These are phyloP conservation scores for Fusarium sp. DNA, from an alignment of 2,329 filamentous ascomycete genomes.

Conservation along the genomic window DNA sequence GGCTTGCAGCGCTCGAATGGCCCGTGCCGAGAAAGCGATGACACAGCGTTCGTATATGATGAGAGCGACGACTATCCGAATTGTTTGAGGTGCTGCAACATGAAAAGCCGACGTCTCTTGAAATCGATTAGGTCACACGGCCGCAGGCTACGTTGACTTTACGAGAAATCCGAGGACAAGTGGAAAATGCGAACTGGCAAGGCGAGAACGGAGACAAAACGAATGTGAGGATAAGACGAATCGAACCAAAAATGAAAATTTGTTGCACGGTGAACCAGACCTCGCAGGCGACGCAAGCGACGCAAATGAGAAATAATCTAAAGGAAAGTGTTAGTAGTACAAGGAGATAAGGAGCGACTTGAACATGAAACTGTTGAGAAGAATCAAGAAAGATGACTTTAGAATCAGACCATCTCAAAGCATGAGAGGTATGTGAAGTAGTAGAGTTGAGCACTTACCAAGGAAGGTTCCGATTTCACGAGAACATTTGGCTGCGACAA, in stretches of 20 bases:
- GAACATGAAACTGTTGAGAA: slow-evolving; percentile 33
- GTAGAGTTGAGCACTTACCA: slow-evolving; percentile 28
- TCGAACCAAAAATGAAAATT: slow-evolving; percentile 36
- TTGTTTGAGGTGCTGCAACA: slow-evolving; percentile 45
- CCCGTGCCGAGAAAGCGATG: slow-evolving; percentile 22
- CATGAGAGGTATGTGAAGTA: slow-evolving; percentile 10
- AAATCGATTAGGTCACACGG: slow-evolving; percentile 44
- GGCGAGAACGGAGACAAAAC: slow-evolving; percentile 33
- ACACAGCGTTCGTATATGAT: slow-evolving; percentile 44
- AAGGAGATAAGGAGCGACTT: slow-evolving; percentile 18
- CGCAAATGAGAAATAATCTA: slow-evolving; percentile 42
- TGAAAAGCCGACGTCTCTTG: slow-evolving; percentile 41
- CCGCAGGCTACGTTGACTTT: slow-evolving; percentile 34
- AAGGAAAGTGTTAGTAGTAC: slow-evolving; percentile 39
- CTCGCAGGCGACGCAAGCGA: slow-evolving; percentile 39
- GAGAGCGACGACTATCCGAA: slow-evolving; percentile 43
- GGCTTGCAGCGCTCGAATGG: slow-evolving; percentile 28
- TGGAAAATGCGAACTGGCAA: slow-evolving; percentile 12
- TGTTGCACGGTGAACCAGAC: slow-evolving; percentile 48
- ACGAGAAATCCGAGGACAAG: slow-evolving; percentile 28
- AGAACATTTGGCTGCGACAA: slow-evolving; percentile 16
- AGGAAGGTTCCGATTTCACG: slow-evolving; percentile 25
- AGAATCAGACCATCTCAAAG: slow-evolving; percentile 23
- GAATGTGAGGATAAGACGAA: slow-evolving; percentile 41
- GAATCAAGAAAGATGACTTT: slow-evolving; percentile 34